phyloP scores from a whole-genome alignment of 225 moss, liverwort and hornwort species.

The Sphagnum contortum region DNA sequence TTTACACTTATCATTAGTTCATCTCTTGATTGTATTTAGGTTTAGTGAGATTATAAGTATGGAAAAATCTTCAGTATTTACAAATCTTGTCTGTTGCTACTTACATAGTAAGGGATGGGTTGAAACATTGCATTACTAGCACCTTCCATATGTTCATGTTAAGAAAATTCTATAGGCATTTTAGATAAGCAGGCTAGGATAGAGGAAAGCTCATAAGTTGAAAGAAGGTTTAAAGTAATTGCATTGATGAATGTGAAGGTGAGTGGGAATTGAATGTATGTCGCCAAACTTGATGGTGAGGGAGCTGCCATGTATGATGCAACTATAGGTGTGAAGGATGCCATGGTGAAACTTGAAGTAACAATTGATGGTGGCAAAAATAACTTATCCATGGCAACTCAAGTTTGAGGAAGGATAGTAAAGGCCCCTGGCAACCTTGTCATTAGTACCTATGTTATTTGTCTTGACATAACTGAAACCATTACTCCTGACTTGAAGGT shows the following conservation, averaged over 20 bases:
- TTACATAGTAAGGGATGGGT: no score
- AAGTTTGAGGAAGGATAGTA: conserved; percentile 89
- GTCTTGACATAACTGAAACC: conserved; percentile 90
- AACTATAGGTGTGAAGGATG: conserved; percentile 74
- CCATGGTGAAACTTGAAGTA: conserved; percentile 84
- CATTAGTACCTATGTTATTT: conserved; percentile 97
- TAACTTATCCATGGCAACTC: conserved; percentile 97
- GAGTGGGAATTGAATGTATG: conserved; percentile 99
- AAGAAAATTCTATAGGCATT: no score
- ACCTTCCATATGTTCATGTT: no score
- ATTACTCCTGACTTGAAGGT: conserved; percentile 98
- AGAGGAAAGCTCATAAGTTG: no score
- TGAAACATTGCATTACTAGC: no score
- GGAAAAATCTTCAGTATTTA: no score
- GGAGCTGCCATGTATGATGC: conserved; percentile 99
- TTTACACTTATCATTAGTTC: no score
- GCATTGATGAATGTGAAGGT: conserved; percentile 93
- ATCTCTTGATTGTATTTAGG: no score
- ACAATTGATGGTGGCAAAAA: conserved; percentile 97
- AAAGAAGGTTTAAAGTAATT: conserved; percentile 38
- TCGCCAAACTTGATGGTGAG: conserved; percentile 89
- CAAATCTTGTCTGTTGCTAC: no score
- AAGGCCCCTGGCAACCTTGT: conserved; percentile 97
- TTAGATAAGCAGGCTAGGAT: no score
- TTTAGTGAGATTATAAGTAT: no score